phyloP scores from a whole-genome alignment of 2,329 filamentous ascomycete species.

The Aspergillus udagawae region DNA sequence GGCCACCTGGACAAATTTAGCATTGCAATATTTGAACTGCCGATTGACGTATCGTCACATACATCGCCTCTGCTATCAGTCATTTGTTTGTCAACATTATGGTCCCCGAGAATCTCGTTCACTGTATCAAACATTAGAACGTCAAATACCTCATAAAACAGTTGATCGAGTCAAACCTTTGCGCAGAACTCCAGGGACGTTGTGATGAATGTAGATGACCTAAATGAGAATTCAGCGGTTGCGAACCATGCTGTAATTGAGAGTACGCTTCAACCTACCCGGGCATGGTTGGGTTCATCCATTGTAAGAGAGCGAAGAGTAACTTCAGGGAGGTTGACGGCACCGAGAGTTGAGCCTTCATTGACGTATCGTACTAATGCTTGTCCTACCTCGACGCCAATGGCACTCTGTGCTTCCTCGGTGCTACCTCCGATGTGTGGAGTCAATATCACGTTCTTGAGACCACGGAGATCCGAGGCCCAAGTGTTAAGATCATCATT shows the following conservation, averaged over 20 bases:
- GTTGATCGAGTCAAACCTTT: slow-evolving; percentile 52
- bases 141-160: background rate
- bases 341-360: slow-evolving; percentile 83
- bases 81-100: slow-evolving; percentile 99
- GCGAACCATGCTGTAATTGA: background rate
- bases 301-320: slow-evolving; percentile 82
- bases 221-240: slow-evolving; percentile 23
- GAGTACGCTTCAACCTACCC: slow-evolving; percentile 49
- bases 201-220: slow-evolving; percentile 95
- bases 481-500: slow-evolving; percentile 76
- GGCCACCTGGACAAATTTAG: slow-evolving; percentile 56
- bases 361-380: slow-evolving; percentile 93
- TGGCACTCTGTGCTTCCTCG: slow-evolving; percentile 93
- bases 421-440: slow-evolving; percentile 97
- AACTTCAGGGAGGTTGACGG: slow-evolving; percentile 96
- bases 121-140: slow-evolving; percentile 49
- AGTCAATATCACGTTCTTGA: slow-evolving; percentile 92
- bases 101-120: slow-evolving; percentile 88
- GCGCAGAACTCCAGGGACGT: slow-evolving; percentile 89
- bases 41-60: slow-evolving; percentile 24
- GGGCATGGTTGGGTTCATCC: slow-evolving; percentile 83
- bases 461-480: slow-evolving; percentile 75
- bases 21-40: background rate
- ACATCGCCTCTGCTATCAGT: slow-evolving; percentile 90
- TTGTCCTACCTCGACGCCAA: slow-evolving; percentile 87